phyloP scores from a whole-genome alignment of 805 yeast genomes.

The Hanseniaspora mollemarum region DNA sequence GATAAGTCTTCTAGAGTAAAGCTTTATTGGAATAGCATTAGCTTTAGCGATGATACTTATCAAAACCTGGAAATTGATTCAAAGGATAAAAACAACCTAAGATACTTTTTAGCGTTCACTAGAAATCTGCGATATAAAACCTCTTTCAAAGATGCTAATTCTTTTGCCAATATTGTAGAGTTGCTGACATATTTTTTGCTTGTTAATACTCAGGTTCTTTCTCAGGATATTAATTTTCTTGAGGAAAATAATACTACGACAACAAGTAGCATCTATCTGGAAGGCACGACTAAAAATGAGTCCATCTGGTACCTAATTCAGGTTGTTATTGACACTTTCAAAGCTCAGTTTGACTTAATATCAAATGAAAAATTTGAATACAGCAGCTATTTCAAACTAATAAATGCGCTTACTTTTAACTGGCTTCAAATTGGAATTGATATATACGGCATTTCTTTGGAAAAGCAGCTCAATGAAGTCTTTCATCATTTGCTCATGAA shows the following conservation, averaged over 20 bases:
- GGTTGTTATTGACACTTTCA: slow-evolving; percentile 1
- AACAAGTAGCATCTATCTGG: not conserved
- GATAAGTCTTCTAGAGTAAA: slow-evolving; percentile 2
- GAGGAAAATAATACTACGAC: not conserved
- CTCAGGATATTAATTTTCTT: not conserved
- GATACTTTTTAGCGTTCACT: slow-evolving; percentile 2
- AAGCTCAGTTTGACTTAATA: not conserved
- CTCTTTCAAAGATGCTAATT: not conserved
- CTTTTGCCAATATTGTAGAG: slow-evolving; percentile 3
- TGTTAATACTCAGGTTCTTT: slow-evolving; percentile 3
- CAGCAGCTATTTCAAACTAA: not conserved
- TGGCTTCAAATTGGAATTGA: slow-evolving; percentile 15
- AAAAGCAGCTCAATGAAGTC: not conserved
- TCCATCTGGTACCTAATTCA: slow-evolving; percentile 10
- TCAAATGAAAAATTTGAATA: not conserved
- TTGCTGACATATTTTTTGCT: slow-evolving; percentile 8
- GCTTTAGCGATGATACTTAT: not conserved
- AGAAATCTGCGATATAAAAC: not conserved
- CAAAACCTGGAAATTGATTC: not conserved
- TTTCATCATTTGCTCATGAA: not conserved
- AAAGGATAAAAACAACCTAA: not conserved
- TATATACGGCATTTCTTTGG: slow-evolving; percentile 11
- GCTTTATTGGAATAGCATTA: slow-evolving; percentile 5
- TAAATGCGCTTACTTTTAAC: slow-evolving; percentile 4
- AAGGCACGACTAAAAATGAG: not conserved